A percentile compares a stretch with the other conserved stretches of the same genome.
Conservation (phyloP, 768 basidiomycete genomes). For the Leccinum subgranulosum region DNA sequence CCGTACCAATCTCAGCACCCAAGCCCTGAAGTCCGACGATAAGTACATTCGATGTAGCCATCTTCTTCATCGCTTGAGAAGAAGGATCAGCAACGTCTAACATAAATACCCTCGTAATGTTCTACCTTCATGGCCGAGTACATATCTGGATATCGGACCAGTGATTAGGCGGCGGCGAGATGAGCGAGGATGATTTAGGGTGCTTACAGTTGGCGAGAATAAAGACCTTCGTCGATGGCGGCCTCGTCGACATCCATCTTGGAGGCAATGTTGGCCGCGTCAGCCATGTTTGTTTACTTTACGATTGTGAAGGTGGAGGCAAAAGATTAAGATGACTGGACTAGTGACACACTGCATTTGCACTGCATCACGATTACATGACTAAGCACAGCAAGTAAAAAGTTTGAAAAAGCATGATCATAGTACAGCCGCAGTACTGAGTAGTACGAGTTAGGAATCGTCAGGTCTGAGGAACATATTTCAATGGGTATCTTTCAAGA, state of each 20-base stretch:
- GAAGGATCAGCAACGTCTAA: constrained; percentile 16
- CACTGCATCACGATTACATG: constrained; percentile 5
- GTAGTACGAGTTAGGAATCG: neutral
- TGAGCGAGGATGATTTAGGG: constrained; percentile 11
- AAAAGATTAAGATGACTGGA: constrained; percentile 5
- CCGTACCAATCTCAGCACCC: constrained; percentile 90
- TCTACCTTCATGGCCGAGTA: constrained; percentile 92
- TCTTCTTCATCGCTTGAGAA: constrained; percentile 92
- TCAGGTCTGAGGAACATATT: neutral
- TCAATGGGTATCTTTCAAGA: neutral
- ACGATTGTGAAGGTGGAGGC: constrained; percentile 1
- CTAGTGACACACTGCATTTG: neutral
- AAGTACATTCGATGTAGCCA: constrained; percentile 94
- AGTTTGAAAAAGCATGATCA: neutral
- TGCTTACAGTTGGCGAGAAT: constrained; percentile 88
- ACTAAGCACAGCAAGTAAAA: constrained; percentile 16
- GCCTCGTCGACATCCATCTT: constrained; percentile 87
- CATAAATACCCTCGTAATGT: neutral
- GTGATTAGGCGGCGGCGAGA: constrained; percentile 11
- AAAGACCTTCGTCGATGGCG: constrained; percentile 89
- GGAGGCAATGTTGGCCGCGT: constrained; percentile 31
- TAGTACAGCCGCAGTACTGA: neutral
- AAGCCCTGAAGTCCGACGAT: constrained; percentile 90
- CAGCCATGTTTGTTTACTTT: constrained; percentile 32
- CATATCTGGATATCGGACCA: constrained; percentile 59